Evolutionary conservation across 345 rosid genomes (phyloP), one percentile per base, ranked within the genome.

Genomic region (Camelina hispida): DNA sequence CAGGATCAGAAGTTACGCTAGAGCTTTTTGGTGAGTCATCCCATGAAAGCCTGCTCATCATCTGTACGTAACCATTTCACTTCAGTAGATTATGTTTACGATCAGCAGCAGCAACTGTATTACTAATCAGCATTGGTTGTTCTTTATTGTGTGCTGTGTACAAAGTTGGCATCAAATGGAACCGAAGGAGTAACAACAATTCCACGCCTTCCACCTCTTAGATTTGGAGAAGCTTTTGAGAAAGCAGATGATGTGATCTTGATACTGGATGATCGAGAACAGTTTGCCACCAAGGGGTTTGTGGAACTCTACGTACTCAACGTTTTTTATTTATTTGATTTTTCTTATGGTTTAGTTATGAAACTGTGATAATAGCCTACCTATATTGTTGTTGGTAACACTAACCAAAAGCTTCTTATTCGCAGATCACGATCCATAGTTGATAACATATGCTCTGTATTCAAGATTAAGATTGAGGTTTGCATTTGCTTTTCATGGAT

Each of bases 201-300:
- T 73, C 58, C 80, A 79, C 80, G 83, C 65, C 72, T 81, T 77
- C 97, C 98, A 18, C 96, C 71, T 43, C 23, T 94, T 73, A 74
- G 72, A 76, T 80, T 71, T 23, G 96, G 97, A 74, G 97, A 91
- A 80, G 79, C 83, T 22, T 94, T 94, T 83, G 90, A 84, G 80
- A 92, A 90, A 81, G 76, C 74, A 47, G 91, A 91, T 83, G 86
- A 88, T 77, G 89, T 91, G 43, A 72, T 88, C 62, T 74, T 91
- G 77, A 87, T 90, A 72, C 69, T 94, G 76, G 97, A 94, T 84
- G 93, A 89, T 62, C 79, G 93, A 50, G 96, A 92, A 85, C 89
- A 92, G 55, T 92, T 88, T 83, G 85, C 88, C 23, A 57, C 68
- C 66, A 88, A 74, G 30, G 88, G 97, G 96, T 92, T 57, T 67